Base-by-base conservation (phyloP, 805 yeast genomes). In the Starmerella vitae region DNA sequence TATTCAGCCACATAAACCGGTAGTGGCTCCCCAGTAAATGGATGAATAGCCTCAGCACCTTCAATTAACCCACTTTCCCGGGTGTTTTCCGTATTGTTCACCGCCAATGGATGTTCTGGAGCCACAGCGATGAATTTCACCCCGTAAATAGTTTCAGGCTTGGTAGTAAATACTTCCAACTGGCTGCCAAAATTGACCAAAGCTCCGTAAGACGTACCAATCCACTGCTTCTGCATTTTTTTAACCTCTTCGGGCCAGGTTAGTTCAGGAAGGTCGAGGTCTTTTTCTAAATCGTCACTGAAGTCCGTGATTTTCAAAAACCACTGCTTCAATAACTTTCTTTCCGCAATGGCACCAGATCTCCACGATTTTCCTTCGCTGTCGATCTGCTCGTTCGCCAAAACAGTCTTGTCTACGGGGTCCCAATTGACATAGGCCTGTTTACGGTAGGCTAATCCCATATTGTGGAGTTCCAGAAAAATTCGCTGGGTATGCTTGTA, bases 361-460 rank as follows among this genome's bases (percentile, higher is more conserved):
- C 98, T 71, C 98, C 98, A 91, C 0, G 96, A 84, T 39, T 76
- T 66, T 1, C 98, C 98, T 33, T 82, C 71, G 2, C 77, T 58
- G 57, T 91, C 98, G 3, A 91, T 96, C 59, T 91, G 98, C 60
- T 91, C 98, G 56, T 80, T 91, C 2, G 98, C 98, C 43, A 91
- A 65, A 1, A 91, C 98, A 0, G 98, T 91, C 47, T 78, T 72
- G 52, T 91, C 98, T 0, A 91, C 72, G 0, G 98, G 98, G 59
- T 91, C 98, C 98, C 98, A 91, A 55, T 91, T 91, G 43, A 91
- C 91, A 50, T 78, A 85, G 0, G 95, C 93, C 34, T 76, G 75
- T 34, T 78, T 76, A 47, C 86, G 68, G 53, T 91, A 88, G 0
- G 96, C 97, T 36, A 83, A 61, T 0, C 93, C 93, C 34, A 76